Conservation (phyloP, 2,329 filamentous ascomycete species). For the Fusarium humuli region DNA sequence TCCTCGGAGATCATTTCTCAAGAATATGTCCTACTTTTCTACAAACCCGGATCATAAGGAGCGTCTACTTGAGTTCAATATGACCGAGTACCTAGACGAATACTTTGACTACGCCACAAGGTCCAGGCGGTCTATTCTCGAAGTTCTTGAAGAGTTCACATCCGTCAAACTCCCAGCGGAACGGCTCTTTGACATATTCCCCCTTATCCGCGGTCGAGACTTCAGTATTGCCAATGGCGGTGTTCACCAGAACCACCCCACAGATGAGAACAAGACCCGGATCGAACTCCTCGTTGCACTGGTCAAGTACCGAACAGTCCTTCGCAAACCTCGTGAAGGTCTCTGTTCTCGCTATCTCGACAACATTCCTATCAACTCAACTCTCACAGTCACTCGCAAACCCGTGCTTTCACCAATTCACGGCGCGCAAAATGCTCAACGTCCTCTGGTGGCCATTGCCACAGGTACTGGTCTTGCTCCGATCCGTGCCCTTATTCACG, state of each 20-base stretch:
- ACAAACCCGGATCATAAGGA: conserved; percentile 78
- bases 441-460: conserved; percentile 80
- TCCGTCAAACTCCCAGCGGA: conserved; percentile 84
- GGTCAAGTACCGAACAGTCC: conserved; percentile 90
- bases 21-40: conserved; percentile 80
- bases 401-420: conserved; percentile 59
- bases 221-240: conserved; percentile 92
- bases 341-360: conserved; percentile 91
- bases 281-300: conserved; percentile 86
- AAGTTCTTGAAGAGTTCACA: conserved; percentile 91
- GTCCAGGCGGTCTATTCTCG: conserved; percentile 88
- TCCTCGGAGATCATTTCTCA: conserved; percentile 87
- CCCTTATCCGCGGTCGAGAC: conserved; percentile 85
- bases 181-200: conserved; percentile 78
- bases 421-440: conserved; percentile 51
- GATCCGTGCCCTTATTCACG: conserved; percentile 82
- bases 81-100: conserved; percentile 85
- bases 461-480: conserved; percentile 91
- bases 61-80: conserved; percentile 84
- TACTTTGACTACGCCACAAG: conserved; percentile 96
- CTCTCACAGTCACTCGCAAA: conserved; percentile 70
- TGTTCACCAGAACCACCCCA: conserved; percentile 49
- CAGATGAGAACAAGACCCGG: conserved; percentile 51
- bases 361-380: conserved; percentile 67
- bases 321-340: conserved; percentile 84